These are phyloP conservation scores for Zygnema cylindricum DNA, from an alignment of 139 green algal genomes.

Conservation along the genomic window DNA sequence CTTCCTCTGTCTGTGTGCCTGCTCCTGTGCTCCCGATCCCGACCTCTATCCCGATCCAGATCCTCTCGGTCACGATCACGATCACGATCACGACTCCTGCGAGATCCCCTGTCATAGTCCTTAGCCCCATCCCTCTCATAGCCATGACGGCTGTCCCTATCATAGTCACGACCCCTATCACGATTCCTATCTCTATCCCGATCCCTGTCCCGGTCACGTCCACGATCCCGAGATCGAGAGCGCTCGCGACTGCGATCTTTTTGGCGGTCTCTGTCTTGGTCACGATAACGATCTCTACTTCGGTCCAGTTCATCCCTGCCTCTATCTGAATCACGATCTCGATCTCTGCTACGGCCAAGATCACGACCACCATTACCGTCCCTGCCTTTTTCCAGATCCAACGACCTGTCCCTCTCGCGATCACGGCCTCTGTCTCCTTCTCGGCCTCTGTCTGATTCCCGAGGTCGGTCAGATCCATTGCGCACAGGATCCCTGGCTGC, in stretches of 20 bases:
- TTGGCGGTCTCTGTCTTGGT: conserved; percentile 21
- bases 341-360: conserved; percentile 9
- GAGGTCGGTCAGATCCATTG: conserved; percentile 17
- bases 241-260: neutral
- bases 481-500: neutral
- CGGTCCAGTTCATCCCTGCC: conserved; percentile 18
- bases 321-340: conserved; percentile 31
- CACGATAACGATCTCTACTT: conserved; percentile 31
- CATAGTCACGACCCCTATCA: neutral
- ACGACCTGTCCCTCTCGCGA: conserved; percentile 26
- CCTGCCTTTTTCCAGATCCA: neutral
- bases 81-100: conserved; percentile 16
- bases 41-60: conserved; percentile 12
- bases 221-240: neutral
- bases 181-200: conserved; percentile 8
- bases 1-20: conserved; percentile 22
- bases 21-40: conserved; percentile 22
- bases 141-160: neutral
- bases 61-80: conserved; percentile 19
- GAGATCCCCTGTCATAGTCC: neutral
- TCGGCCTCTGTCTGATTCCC: conserved; percentile 38
- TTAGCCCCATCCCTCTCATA: neutral
- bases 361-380: conserved; percentile 30
- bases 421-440: conserved; percentile 29
- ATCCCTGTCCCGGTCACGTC: conserved; percentile 6